A percentile compares a stretch with the other conserved stretches of the same genome.
phyloP scores from a whole-genome alignment of 805 yeast species.

The Jamesozyma rosinii region DNA sequence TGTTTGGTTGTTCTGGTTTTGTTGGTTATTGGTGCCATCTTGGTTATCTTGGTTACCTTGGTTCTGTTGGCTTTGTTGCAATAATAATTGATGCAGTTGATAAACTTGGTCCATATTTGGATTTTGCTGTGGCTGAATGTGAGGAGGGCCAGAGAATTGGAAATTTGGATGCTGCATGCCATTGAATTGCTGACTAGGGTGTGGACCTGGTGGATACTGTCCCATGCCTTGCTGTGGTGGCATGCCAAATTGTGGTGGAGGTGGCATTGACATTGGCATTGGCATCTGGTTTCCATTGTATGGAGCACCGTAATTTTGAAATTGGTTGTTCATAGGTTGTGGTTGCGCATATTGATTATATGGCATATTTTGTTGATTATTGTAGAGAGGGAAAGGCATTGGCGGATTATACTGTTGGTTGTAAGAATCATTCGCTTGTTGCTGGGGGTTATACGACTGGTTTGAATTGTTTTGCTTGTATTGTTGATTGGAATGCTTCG shows the following conservation, averaged over 20 bases:
- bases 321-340: not conserved
- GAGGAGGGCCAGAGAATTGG: not conserved
- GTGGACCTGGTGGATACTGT: conserved; percentile 3
- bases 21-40: not conserved
- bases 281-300: not conserved
- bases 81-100: conserved; percentile 20
- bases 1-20: not conserved
- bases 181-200: not conserved
- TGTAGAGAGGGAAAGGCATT: not conserved
- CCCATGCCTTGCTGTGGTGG: conserved; percentile 7
- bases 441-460: too few species aligned
- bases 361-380: not conserved
- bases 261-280: conserved; percentile 4
- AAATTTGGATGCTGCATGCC: not conserved
- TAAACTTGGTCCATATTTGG: conserved; percentile 16
- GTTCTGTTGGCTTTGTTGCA: conserved; percentile 18
- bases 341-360: not conserved
- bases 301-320: not conserved
- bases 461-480: too few species aligned
- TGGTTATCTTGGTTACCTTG: conserved; percentile 7
- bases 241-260: conserved; percentile 6
- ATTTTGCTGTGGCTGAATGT: conserved; percentile 6
- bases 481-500: too few species aligned
- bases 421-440: conserved; percentile 1
- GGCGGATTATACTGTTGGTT: not conserved